Percentiles rank a stretch among this genome's conserved stretches.
phyloP scores from a whole-genome alignment of 2,329 filamentous ascomycete genomes.

The Fusarium cicatricum region DNA sequence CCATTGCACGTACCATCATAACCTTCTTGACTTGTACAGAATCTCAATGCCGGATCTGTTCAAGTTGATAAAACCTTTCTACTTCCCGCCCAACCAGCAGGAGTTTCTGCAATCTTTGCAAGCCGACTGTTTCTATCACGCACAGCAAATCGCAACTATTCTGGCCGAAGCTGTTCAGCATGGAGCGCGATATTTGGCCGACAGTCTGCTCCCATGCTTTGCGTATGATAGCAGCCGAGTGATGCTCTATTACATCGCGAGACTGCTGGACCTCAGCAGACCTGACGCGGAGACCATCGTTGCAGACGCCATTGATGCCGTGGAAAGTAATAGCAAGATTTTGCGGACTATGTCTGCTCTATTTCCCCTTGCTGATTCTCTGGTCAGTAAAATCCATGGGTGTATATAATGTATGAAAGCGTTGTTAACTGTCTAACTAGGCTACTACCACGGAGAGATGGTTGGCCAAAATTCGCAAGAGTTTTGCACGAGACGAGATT shows the following conservation, averaged over 20 bases:
- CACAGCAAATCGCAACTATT: slow-evolving; percentile 50
- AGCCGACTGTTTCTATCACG: slow-evolving; percentile 50
- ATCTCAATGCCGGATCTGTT: slow-evolving; percentile 57
- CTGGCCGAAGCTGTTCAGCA: slow-evolving; percentile 52
- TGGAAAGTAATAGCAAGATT: slow-evolving; percentile 51
- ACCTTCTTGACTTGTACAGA: slow-evolving; percentile 55
- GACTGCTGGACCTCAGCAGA: slow-evolving; percentile 49
- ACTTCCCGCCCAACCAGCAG: slow-evolving; percentile 50
- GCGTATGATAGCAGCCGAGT: slow-evolving; percentile 57
- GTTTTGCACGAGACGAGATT: slow-evolving; percentile 38
- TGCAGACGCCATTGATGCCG: slow-evolving; percentile 49
- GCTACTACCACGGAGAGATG: slow-evolving; percentile 51
- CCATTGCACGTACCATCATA: slow-evolving; percentile 58
- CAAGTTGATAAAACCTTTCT: slow-evolving; percentile 52
- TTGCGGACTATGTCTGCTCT: slow-evolving; percentile 49
- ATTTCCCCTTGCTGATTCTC: slow-evolving; percentile 51
- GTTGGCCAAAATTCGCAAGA: slow-evolving; percentile 50
- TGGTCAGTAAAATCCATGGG: slow-evolving; percentile 42
- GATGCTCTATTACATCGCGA: slow-evolving; percentile 58
- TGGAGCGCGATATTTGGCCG: slow-evolving; percentile 52
- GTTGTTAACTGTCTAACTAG: slow-evolving; percentile 30
- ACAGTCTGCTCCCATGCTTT: slow-evolving; percentile 56
- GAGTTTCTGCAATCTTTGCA: slow-evolving; percentile 49
- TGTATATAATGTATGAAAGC: background rate
- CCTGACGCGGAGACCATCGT: slow-evolving; percentile 48